Conservation (phyloP, 2,329 filamentous ascomycete genomes). For the Alternaria arborescens region DNA sequence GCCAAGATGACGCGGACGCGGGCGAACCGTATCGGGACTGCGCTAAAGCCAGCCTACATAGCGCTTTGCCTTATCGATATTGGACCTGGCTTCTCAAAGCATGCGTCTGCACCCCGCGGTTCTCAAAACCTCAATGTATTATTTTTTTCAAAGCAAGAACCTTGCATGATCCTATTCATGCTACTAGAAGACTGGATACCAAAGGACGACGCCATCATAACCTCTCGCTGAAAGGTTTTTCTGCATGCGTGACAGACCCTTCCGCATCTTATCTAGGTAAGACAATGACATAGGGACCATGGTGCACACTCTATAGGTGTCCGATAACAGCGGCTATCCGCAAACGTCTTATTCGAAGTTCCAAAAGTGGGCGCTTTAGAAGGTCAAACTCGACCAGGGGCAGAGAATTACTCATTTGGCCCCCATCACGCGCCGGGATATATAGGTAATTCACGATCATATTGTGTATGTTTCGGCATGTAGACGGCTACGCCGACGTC, state of each 20-base stretch:
- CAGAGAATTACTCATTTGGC: not conserved
- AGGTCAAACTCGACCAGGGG: not conserved
- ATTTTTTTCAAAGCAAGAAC: not conserved
- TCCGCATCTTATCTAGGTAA: not conserved
- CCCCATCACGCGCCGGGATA: not conserved
- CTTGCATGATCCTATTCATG: too few species aligned
- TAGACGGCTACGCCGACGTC: not conserved
- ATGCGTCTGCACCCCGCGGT: not conserved
- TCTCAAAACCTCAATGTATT: not conserved
- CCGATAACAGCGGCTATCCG: not conserved
- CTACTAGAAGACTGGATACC: not conserved
- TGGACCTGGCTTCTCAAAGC: not conserved
- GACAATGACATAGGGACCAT: not conserved
- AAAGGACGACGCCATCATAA: not conserved
- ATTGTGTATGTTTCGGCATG: not conserved
- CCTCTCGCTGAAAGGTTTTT: not conserved
- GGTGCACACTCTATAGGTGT: not conserved
- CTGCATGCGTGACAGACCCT: not conserved
- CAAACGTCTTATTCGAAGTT: too few species aligned
- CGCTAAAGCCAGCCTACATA: not conserved
- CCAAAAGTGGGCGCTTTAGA: rapidly evolving
- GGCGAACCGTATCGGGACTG: not conserved
- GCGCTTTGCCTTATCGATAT: not conserved
- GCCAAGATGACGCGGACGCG: not conserved
- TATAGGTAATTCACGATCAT: not conserved